A percentile compares a stretch with the other conserved stretches of the same genome.
These are phyloP conservation scores for Grifola frondosa DNA, from an alignment of 1,284 basidiomycete genomes.

Conservation along the genomic window DNA sequence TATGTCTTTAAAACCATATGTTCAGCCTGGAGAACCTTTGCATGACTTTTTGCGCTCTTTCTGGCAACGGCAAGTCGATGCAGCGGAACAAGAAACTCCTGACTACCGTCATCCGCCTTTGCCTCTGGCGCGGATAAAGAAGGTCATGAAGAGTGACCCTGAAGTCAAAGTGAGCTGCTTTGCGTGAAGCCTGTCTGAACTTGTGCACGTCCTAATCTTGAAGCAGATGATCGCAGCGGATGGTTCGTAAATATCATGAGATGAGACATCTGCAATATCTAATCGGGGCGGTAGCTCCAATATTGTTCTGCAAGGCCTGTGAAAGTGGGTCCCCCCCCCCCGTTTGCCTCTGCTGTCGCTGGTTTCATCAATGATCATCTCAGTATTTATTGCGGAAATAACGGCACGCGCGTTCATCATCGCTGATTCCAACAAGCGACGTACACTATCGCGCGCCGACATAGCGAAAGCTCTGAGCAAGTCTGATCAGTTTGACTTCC, in stretches of 20 bases:
- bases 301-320: constrained; percentile 94
- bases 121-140: constrained; percentile 92
- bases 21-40: constrained; percentile 73
- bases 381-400: constrained; percentile 94
- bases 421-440: constrained; percentile 89
- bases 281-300: constrained; percentile 61
- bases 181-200: neutral
- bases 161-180: constrained; percentile 87
- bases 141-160: constrained; percentile 97
- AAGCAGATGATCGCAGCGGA: constrained; percentile 92
- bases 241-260: constrained; percentile 46
- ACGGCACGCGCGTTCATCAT: constrained; percentile 92
- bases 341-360: neutral
- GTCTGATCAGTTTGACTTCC: constrained; percentile 90
- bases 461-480: constrained; percentile 88
- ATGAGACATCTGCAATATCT: constrained; percentile 3
- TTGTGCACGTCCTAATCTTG: constrained; percentile 1
- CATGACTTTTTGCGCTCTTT: constrained; percentile 78
- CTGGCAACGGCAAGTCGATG: constrained; percentile 81
- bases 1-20: constrained; percentile 43
- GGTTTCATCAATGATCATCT: neutral
- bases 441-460: constrained; percentile 87
- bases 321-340: constrained; percentile 67
- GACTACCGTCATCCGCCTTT: constrained; percentile 84
- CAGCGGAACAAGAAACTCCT: constrained; percentile 78